Conservation (phyloP, 208 protist genomes). For the Angomonas desouzai region DNA sequence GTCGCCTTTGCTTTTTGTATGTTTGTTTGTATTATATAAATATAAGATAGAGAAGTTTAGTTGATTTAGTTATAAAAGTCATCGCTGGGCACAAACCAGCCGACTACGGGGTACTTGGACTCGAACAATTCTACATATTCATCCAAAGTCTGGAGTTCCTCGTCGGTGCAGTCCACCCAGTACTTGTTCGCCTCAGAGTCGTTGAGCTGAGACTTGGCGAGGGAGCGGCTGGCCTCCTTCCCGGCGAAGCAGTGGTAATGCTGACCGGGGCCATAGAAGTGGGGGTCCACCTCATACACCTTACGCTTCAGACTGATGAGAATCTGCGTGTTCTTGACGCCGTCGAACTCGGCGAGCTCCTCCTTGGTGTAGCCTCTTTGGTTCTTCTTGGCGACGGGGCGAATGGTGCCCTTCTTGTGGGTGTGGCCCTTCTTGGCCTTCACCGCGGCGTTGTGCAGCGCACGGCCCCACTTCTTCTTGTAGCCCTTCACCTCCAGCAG, state of each 20-base stretch:
- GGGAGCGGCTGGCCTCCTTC: conserved; percentile 53
- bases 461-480: background rate
- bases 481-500: conserved; percentile 24
- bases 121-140: conserved; percentile 69
- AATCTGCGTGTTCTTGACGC: conserved; percentile 52
- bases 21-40: background rate
- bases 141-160: conserved; percentile 67
- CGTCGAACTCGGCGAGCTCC: conserved; percentile 64
- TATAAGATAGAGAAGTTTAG: conserved; percentile 4
- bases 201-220: conserved; percentile 57
- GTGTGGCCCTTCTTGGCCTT: conserved; percentile 16
- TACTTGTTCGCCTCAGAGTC: conserved; percentile 71
- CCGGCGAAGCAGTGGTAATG: conserved; percentile 82
- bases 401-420: conserved; percentile 40
- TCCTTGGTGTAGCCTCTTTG: conserved; percentile 64
- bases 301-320: conserved; percentile 74
- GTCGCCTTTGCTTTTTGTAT: background rate
- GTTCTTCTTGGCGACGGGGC: conserved; percentile 39
- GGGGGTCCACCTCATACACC: conserved; percentile 82
- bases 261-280: conserved; percentile 78
- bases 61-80: conserved; percentile 40
- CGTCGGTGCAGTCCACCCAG: conserved; percentile 59
- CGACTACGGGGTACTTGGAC: conserved; percentile 78
- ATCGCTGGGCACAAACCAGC: conserved; percentile 74
- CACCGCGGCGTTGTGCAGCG: background rate